A percentile compares a stretch with the other conserved stretches of the same genome.
Conservation (phyloP, 768 basidiomycete species). For the Clitopilus hobsonii region DNA sequence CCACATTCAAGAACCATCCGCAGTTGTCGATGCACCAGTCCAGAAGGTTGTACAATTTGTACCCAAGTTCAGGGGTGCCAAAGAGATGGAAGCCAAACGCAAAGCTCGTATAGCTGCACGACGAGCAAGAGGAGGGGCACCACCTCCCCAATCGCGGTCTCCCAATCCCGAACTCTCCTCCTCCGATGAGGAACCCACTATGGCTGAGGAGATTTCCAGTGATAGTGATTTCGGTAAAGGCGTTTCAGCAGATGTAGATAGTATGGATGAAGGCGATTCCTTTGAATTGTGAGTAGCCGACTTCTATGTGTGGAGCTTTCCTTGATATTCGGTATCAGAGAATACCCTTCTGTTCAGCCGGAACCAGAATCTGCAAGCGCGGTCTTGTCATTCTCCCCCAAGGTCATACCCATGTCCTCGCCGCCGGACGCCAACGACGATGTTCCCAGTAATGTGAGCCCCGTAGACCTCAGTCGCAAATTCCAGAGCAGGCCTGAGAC, state of each 20-base stretch:
- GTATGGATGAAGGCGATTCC: constrained; percentile 63
- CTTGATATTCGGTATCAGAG: constrained; percentile 31
- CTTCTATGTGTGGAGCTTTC: background rate
- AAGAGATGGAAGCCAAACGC: constrained; percentile 80
- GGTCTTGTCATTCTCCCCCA: constrained; percentile 53
- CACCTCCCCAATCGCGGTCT: constrained; percentile 26
- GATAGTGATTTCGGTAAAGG: constrained; percentile 51
- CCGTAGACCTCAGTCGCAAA: background rate
- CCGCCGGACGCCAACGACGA: background rate
- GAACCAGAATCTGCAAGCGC: constrained; percentile 56
- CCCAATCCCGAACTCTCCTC: constrained; percentile 50
- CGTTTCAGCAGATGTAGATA: constrained; percentile 37
- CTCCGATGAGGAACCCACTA: constrained; percentile 42
- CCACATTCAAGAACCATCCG: constrained; percentile 35
- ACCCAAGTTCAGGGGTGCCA: constrained; percentile 77
- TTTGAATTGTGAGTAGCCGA: constrained; percentile 66
- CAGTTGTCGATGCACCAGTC: constrained; percentile 38
- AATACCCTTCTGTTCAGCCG: constrained; percentile 61
- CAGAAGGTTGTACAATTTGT: constrained; percentile 57
- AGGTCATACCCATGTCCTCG: constrained; percentile 32
- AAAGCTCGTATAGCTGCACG: constrained; percentile 64
- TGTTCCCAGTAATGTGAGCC: background rate
- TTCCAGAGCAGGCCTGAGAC: background rate
- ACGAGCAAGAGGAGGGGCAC: constrained; percentile 32
- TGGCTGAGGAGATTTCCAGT: constrained; percentile 41